Evolutionary conservation across 768 basidiomycete species (phyloP), one percentile per base, ranked within the genome.

Genomic region (Agrocybe praecox): DNA sequence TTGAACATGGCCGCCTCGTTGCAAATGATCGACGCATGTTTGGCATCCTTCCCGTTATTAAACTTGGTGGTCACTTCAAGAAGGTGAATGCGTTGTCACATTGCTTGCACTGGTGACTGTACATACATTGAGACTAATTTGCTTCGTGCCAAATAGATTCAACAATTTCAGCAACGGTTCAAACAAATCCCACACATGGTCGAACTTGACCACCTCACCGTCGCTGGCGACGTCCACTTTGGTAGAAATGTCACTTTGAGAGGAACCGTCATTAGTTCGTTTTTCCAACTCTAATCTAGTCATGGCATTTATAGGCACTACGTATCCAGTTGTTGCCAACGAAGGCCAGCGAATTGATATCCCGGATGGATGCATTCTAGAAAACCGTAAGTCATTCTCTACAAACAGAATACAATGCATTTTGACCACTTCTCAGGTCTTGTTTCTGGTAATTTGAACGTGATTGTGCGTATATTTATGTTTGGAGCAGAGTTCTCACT

Each of bases 41-140:
- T 67, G 84, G 81, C 62, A 89, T 83, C 17, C 86, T 91, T 36
- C 96, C 94, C 19, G 93, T 96, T 46, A 91, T 98, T 81, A 96
- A 97, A 78, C 85, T 97, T 52, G 94, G 95, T 45, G 92, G 94
- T 71, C 89, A 92, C 70, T 97, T 98, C 85, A 97, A 94, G 82
- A 94, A 92, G 84, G 90, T 90, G 70, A 52, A 10, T 34, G n/a
- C 12, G 17, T 42, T 40, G 9, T 2, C 10, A 9, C 9, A 48
- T 23, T 47, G n/a, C 32, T 26, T 11, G 43, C 8, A n/a, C 18
- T 40, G 33, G 1, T 21, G 7, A 23, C 9, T 15, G 11, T n/a
- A n/a, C n/a, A n/a, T n/a, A n/a, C n/a, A 24, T 9, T 11, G 2
- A 7, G n/a, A 43, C 19, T 49, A 17, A 46, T 40, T 15, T 40